phyloP scores from a whole-genome alignment of 768 basidiomycete genomes.

The Lyophyllum shimeji region DNA sequence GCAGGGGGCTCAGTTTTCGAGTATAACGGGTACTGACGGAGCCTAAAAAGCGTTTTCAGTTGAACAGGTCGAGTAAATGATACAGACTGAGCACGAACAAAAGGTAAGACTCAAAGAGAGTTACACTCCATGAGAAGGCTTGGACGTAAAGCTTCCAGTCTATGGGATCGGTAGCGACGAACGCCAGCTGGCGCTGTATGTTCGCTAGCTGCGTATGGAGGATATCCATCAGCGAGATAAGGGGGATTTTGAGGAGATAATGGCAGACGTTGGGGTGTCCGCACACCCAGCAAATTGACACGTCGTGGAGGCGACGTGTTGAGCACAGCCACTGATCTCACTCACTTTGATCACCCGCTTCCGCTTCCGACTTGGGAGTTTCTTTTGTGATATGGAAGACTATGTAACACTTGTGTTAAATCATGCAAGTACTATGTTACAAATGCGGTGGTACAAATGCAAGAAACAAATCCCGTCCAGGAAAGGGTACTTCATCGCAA shows the following conservation, averaged over 20 bases:
- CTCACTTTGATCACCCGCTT: not conserved
- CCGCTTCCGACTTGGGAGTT: not conserved
- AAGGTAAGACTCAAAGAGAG: slow-evolving; percentile 86
- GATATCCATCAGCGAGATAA: slow-evolving; percentile 49
- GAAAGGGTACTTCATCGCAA: no score
- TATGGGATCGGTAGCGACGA: slow-evolving; percentile 69
- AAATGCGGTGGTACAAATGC: not conserved
- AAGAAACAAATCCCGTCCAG: no score
- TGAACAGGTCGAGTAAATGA: slow-evolving; percentile 1
- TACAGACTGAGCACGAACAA: slow-evolving; percentile 51
- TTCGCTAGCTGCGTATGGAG: slow-evolving; percentile 55
- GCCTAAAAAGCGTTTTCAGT: slow-evolving; percentile 20
- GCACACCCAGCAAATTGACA: not conserved
- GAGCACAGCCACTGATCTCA: slow-evolving; percentile 15
- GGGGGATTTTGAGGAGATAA: not conserved
- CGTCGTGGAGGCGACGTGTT: slow-evolving; percentile 17
- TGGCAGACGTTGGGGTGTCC: not conserved
- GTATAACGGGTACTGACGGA: slow-evolving; percentile 86
- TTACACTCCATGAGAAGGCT: slow-evolving; percentile 70
- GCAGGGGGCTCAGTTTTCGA: slow-evolving; percentile 71
- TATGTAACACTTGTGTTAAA: not conserved
- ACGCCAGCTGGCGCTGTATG: slow-evolving; percentile 64
- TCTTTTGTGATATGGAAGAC: not conserved
- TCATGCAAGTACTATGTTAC: not conserved
- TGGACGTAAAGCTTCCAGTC: slow-evolving; percentile 87